Evolutionary conservation across 306 rosid genomes (phyloP).

Genomic region (Cicer yamashitae): DNA sequence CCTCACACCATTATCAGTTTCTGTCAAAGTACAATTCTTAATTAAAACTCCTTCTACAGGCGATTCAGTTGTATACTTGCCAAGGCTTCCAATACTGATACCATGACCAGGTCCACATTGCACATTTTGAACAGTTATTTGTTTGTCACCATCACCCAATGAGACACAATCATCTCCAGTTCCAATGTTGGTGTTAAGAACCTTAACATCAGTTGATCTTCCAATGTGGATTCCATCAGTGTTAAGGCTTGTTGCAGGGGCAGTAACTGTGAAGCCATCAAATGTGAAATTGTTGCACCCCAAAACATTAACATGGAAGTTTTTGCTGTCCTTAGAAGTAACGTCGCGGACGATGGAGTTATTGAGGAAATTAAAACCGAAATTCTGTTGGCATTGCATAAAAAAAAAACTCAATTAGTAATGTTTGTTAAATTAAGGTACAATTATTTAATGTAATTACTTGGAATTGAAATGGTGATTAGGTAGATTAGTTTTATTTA

Average conservation of each 20-base stretch:
- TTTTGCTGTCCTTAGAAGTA: slow-evolving; percentile 38
- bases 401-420: not conserved
- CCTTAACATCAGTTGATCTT: slow-evolving; percentile 20
- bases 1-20: slow-evolving; percentile 7
- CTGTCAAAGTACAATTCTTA: slow-evolving; percentile 3
- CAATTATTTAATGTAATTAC: not conserved
- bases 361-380: not conserved
- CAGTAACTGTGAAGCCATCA: slow-evolving; percentile 29
- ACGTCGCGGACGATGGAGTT: slow-evolving; percentile 1
- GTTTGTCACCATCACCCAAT: slow-evolving; percentile 19
- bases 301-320: slow-evolving; percentile 25
- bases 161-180: slow-evolving; percentile 39
- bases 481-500: not conserved
- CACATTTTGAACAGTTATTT: not conserved
- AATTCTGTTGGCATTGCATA: slow-evolving; percentile 16
- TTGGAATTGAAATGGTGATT: not conserved
- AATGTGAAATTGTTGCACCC: slow-evolving; percentile 37
- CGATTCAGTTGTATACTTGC: not conserved
- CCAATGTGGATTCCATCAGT: slow-evolving; percentile 42
- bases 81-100: slow-evolving; percentile 40
- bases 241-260: slow-evolving; percentile 11
- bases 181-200: slow-evolving; percentile 11
- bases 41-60: not conserved
- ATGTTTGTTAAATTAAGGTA: not conserved
- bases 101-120: not conserved